A percentile compares a stretch with the other conserved stretches of the same genome.
Evolutionary conservation across 1,139 yeast species (phyloP).

Genomic region (Sugiyamaella pinicola): DNA sequence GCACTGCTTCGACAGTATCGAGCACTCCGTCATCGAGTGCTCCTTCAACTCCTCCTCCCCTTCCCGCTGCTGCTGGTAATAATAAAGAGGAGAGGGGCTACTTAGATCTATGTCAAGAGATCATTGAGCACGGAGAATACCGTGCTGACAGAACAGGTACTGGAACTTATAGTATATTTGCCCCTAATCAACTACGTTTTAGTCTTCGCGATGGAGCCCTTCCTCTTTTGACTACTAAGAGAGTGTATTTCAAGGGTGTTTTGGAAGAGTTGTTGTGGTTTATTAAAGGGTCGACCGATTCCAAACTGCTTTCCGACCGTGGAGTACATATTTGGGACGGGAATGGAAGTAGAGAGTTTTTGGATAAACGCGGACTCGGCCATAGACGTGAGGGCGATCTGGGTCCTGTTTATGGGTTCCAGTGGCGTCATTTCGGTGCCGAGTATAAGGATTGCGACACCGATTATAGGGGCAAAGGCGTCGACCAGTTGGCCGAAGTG

Average conservation of each 20-base stretch:
- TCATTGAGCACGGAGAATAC: slow-evolving; percentile 80
- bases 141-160: slow-evolving; percentile 98
- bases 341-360: slow-evolving; percentile 90
- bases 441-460: slow-evolving; percentile 81
- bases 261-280: slow-evolving; percentile 93
- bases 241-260: slow-evolving; percentile 86
- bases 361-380: slow-evolving; percentile 78
- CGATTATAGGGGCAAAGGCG: slow-evolving; percentile 85
- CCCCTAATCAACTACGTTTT: slow-evolving; percentile 94
- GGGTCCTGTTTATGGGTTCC: slow-evolving; percentile 98
- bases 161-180: slow-evolving; percentile 86
- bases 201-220: slow-evolving; percentile 68
- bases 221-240: slow-evolving; percentile 90
- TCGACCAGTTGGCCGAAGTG: slow-evolving; percentile 82
- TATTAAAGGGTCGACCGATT: slow-evolving; percentile 86
- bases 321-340: slow-evolving; percentile 99
- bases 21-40: no score
- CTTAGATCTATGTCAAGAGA: slow-evolving; percentile 74
- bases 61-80: neutral
- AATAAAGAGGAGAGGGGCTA: slow-evolving; percentile 75
- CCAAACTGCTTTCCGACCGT: slow-evolving; percentile 69
- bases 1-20: no score
- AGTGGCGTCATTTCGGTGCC: slow-evolving; percentile 99
- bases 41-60: no score
- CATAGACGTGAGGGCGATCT: slow-evolving; percentile 89